Base-by-base conservation (phyloP, 306 rosid genomes). In the Vigna nakashimae region DNA sequence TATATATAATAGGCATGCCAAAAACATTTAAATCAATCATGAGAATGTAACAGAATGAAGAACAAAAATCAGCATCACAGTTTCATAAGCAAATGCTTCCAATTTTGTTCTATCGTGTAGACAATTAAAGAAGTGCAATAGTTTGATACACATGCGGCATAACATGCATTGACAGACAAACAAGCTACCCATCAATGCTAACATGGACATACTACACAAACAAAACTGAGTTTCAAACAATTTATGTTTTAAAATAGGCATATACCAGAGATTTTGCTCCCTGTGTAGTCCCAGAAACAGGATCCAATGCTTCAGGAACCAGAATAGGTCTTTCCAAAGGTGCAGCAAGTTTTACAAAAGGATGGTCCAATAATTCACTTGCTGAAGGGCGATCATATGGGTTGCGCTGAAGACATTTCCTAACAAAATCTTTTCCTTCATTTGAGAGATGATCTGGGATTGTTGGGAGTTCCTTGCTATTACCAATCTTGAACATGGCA, bases 401-500 rank as follows among this genome's bases (percentile, higher is more conserved):
- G 81, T 96, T 88, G 32, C 99, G 90, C 77, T 96, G 97, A 74
- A 96, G 87, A 84, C 99, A 96, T 78, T 77, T 81, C 80, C 90
- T 77, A 71, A 96, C 88, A 84, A 96, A 96, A 84, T 96, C 94
- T 87, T 88, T 92, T 79, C 98, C 98, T 75, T 92, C 94, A 7
- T 81, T 83, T 69, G 97, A 92, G 78, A 96, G 98, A 85, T 85
- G 57, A 74, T 89, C 98, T 32, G 99, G 98, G 78, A 96, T 91
- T 74, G 77, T 72, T 30, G 98, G 98, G 74, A 92, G 97, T 78
- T 96, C 99, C 89, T 89, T 96, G 90, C 99, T 87, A 81, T 96
- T 96, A 43, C 99, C 99, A 78, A 96, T 92, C 89, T 96, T 96
- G 86, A 96, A 96, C 99, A 96, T 96, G 72, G 99, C 98, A 70